Base-by-base conservation (phyloP, 2,329 filamentous ascomycete genomes). In the Parasarocladium wereldwijsianum region DNA sequence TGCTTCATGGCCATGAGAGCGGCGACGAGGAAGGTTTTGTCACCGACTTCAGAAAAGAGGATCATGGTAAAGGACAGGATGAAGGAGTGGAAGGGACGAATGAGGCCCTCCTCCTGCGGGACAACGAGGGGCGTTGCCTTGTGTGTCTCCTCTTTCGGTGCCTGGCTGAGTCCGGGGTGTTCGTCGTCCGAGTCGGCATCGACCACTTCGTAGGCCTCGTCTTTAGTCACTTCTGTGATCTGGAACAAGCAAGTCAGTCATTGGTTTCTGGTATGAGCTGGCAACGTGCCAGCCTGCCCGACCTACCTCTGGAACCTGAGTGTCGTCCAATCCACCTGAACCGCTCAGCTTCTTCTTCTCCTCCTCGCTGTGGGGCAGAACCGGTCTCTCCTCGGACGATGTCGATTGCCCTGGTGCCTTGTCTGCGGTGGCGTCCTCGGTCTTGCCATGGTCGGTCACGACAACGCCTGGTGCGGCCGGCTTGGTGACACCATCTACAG, bases 1-100 rank as follows among this genome's bases (percentile, higher is more conserved):
- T 98, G 87, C 51, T 93, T 90, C 90, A 98, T 98, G 9, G 90
- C 90, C 90, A 98, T 98, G 12, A 98, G 70, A 6, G 86, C 87
- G 6, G 90, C 90, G 14, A 98, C 84, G 24, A 98, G 67, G 62
- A 98, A 98, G 0, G 90, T 98, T 60, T 98, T 98, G 69, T 98
- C 90, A 38, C 90, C 90, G 44, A 98, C 75, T 52, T 98, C 90
- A 26, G 87, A 94, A 43, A 96, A 79, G 38, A 96, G 62, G 44
- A 98, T 98, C 90, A 96, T 98, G 34, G 86, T 87, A 36, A 94
- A 74, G 11, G 90, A 93, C 18, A 96, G 74, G 9, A 93, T 48
- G 46, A 90, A 92, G 4, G 90, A 96, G 52, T 98, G 87, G 44
- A 76, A 63, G 12, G 83, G 82, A 38, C 76, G 78, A 35, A 86